Evolutionary conservation across 805 yeast genomes (phyloP).

Genomic region (Debaryomyces prosopidis): DNA sequence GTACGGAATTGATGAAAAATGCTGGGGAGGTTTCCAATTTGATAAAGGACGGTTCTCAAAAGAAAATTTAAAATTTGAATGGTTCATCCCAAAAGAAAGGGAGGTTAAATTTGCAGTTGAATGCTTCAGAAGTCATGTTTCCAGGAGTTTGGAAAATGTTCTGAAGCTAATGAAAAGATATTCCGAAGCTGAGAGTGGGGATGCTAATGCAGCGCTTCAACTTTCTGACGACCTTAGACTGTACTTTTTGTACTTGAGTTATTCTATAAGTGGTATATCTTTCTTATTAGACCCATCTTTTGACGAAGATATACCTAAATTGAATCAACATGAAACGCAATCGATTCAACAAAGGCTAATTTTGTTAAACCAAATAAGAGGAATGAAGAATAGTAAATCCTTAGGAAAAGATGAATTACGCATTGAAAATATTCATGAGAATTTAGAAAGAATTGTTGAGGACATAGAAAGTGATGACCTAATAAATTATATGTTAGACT

Average conservation of each 20-base stretch:
- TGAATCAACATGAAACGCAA: slow-evolving; percentile 28
- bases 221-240: slow-evolving; percentile 55
- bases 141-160: slow-evolving; percentile 44
- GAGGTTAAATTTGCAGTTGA: slow-evolving; percentile 64
- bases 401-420: slow-evolving; percentile 21
- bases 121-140: slow-evolving; percentile 51
- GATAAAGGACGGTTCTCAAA: slow-evolving; percentile 48
- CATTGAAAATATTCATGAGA: slow-evolving; percentile 30
- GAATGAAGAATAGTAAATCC: slow-evolving; percentile 16
- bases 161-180: slow-evolving; percentile 30
- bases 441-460: slow-evolving; percentile 31
- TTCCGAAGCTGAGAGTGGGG: slow-evolving; percentile 13
- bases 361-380: slow-evolving; percentile 33
- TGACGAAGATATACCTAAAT: slow-evolving; percentile 45
- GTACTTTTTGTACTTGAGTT: slow-evolving; percentile 57
- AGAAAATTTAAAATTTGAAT: slow-evolving; percentile 56
- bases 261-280: slow-evolving; percentile 68
- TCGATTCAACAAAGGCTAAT: slow-evolving; percentile 35
- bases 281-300: slow-evolving; percentile 73
- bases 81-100: slow-evolving; percentile 69
- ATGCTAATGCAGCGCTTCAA: slow-evolving; percentile 23
- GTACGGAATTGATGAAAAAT: slow-evolving; percentile 44
- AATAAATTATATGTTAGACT: slow-evolving; percentile 11
- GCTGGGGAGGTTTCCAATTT: slow-evolving; percentile 79
- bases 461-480: slow-evolving; percentile 1